Conservation (phyloP, 2,329 filamentous ascomycete genomes). For the Ophiocordyceps camponoti-saundersi region DNA sequence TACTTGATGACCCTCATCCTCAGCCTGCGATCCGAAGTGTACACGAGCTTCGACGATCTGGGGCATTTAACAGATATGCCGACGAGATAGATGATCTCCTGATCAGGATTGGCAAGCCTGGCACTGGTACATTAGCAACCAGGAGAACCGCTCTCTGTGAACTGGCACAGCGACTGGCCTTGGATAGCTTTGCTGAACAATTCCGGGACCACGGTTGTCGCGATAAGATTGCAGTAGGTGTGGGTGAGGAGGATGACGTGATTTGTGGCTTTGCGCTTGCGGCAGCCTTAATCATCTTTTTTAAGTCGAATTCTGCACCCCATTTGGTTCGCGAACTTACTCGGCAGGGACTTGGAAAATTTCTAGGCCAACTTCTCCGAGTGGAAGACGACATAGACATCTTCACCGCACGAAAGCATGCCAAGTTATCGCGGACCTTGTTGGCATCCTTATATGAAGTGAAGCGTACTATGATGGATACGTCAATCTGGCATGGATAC, state of each 20-base stretch:
- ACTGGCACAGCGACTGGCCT: conserved; percentile 38
- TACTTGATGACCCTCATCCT: conserved; percentile 22
- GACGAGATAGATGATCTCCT: conserved; percentile 49
- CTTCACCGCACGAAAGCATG: conserved; percentile 46
- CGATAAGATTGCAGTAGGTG: conserved; percentile 45
- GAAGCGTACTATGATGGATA: conserved; percentile 31
- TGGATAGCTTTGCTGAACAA: conserved; percentile 47
- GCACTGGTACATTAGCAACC: conserved; percentile 27
- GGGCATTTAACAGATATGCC: conserved; percentile 47
- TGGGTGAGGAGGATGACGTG: conserved; percentile 41
- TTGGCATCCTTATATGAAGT: conserved; percentile 38
- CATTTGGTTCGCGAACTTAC: conserved; percentile 41
- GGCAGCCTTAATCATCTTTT: conserved; percentile 45
- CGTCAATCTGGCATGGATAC: conserved; percentile 42
- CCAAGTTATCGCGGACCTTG: conserved; percentile 50
- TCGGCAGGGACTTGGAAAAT: conserved; percentile 32
- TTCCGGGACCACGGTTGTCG: conserved; percentile 63
- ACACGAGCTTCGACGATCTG: conserved; percentile 48
- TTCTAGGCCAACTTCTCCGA: conserved; percentile 38
- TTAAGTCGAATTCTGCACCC: conserved; percentile 41
- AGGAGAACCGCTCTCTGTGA: conserved; percentile 43
- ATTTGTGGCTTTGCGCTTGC: conserved; percentile 46
- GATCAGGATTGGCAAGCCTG: conserved; percentile 38
- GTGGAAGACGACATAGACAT: conserved; percentile 36
- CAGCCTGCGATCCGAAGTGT: conserved; percentile 41